A percentile compares a stretch with the other conserved stretches of the same genome.
Conservation (phyloP, 768 basidiomycete species). For the Kwoniella sp. region DNA sequence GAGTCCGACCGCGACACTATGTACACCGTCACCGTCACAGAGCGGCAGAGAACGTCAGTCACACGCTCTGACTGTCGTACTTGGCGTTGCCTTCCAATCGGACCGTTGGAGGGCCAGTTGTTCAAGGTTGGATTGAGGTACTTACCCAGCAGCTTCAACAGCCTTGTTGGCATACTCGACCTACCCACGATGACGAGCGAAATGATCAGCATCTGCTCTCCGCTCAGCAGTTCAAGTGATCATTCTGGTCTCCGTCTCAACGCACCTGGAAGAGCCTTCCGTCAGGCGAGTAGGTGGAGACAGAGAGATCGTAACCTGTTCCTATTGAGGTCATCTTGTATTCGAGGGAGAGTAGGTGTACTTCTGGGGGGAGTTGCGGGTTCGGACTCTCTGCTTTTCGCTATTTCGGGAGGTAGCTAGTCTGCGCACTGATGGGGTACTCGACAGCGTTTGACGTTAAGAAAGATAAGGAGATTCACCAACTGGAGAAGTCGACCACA, state of each 20-base stretch:
- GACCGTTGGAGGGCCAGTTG: no score
- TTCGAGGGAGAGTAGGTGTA: neutral
- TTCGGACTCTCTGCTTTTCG: no score
- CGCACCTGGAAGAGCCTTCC: constrained; percentile 95
- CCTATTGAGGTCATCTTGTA: constrained; percentile 97
- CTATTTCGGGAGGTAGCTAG: no score
- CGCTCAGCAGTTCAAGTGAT: neutral
- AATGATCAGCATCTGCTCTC: constrained; percentile 4
- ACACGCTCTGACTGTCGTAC: no score
- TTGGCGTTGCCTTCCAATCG: no score
- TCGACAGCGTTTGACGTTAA: no score
- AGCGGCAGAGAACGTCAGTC: neutral
- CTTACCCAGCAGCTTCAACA: constrained; percentile 95
- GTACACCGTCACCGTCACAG: no score
- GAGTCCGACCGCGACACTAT: constrained; percentile 91
- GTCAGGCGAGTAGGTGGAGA: constrained; percentile 67
- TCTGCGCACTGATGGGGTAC: no score
- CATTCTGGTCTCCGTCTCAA: neutral
- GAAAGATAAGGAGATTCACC: neutral
- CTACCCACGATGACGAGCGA: constrained; percentile 58
- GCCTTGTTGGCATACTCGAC: constrained; percentile 99
- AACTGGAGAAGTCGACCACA: no score
- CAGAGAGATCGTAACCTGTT: constrained; percentile 85
- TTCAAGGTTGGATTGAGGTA: no score
- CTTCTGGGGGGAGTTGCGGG: no score